Base-by-base conservation (phyloP, 1,139 yeast genomes). In the Magnusiomyces ingens region DNA sequence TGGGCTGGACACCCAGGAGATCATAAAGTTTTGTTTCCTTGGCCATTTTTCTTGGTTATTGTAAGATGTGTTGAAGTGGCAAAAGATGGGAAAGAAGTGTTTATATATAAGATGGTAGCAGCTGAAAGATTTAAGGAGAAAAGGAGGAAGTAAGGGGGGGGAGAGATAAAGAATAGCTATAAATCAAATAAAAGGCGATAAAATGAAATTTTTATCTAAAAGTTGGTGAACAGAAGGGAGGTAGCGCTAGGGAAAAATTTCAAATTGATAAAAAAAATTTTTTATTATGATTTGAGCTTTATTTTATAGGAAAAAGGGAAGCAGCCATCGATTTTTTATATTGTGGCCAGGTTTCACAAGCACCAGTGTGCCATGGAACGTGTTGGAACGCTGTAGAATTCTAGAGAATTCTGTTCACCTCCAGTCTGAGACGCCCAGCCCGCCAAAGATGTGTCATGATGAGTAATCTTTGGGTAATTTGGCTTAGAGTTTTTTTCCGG, bases 21-120 rank as follows among this genome's bases (percentile, higher is more conserved):
- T 91, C 98, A 73, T 93, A 93, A 60, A 85, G 79, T 69, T 86
- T 86, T 45, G 97, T 84, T 58, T 91, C 98, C 66, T 83, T 89
- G 58, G 85, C 97, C 98, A 91, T 91, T 60, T 57, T 68, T 29
- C 8, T 18, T 32, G 8, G 29, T n/a, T 45, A 32, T 32, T 43
- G 26, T 32, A 29, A 32, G 18, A 17, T 35, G 21, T 26, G 47
- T n/a, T 29, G 37, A 44, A 15, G 17, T 19, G 15, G 29, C 12
- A 43, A 19, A 8, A n/a, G 41, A 37, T 3, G 6, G n/a, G 10
- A 37, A 19, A 19, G n/a, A 11, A 8, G 18, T 35, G 10, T 35
- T 35, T 35, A 11, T n/a, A 17, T 4, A 37, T 3, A 17, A 3
- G 43, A 40, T 40, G 43, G 17, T 40, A n/a, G 22, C 29, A 22